Conservation (phyloP, 192 early-diverging fungal genomes). For the Nowakowskiella sp. region DNA sequence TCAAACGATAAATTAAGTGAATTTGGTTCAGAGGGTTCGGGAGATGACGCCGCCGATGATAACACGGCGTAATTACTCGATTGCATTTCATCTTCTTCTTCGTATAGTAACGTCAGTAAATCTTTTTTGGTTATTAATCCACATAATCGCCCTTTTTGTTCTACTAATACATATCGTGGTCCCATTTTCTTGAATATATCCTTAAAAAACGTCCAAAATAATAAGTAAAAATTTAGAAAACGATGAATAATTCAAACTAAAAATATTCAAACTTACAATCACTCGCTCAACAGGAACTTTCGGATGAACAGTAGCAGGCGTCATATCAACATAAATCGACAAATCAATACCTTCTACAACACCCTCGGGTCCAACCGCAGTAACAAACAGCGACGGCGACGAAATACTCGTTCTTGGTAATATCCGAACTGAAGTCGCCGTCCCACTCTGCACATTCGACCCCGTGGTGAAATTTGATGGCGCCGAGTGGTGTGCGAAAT, state of each 20-base stretch:
- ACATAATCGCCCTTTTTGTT: background rate
- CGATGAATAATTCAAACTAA: background rate
- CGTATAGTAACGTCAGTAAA: background rate
- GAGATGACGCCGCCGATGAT: background rate
- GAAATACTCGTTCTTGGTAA: too few species aligned
- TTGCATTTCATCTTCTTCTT: background rate
- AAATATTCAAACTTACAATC: slow-evolving; percentile 2
- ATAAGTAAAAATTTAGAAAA: background rate
- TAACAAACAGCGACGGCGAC: too few species aligned
- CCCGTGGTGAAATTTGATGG: too few species aligned
- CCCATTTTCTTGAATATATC: slow-evolving; percentile 8
- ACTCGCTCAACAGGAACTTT: slow-evolving; percentile 3
- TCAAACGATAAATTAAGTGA: background rate
- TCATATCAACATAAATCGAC: too few species aligned
- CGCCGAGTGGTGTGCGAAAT: too few species aligned
- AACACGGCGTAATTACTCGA: background rate
- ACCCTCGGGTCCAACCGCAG: too few species aligned
- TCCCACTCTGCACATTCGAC: too few species aligned
- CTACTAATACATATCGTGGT: slow-evolving; percentile 1
- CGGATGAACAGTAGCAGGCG: slow-evolving; percentile 3
- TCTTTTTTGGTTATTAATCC: slow-evolving; percentile 6
- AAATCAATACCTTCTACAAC: too few species aligned
- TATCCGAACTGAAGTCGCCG: too few species aligned
- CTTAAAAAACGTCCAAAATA: background rate
- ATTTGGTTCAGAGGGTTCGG: background rate